Evolutionary conservation across 495 filamentous ascomycete genomes (phyloP).

Genomic region (Xylaria castorea): DNA sequence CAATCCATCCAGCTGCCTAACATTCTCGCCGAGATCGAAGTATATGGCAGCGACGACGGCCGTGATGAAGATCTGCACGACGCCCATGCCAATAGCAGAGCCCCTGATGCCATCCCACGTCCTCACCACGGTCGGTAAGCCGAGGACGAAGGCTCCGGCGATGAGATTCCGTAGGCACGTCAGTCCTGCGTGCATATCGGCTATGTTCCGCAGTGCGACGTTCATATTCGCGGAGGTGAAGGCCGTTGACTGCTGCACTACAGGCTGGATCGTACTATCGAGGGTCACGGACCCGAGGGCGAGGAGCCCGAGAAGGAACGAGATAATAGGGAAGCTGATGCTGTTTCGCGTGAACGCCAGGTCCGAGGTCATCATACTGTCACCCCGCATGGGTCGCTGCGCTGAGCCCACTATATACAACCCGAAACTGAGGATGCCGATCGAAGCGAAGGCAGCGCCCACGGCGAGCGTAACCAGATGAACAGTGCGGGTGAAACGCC

Average conservation of each 20-base stretch:
- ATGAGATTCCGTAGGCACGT: constrained; percentile 42
- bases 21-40: constrained; percentile 47
- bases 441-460: constrained; percentile 46
- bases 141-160: constrained; percentile 49
- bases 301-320: constrained; percentile 50
- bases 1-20: constrained; percentile 47
- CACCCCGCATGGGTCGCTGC: constrained; percentile 32
- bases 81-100: constrained; percentile 44
- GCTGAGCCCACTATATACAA: constrained; percentile 48
- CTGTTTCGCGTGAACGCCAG: constrained; percentile 35
- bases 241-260: constrained; percentile 49
- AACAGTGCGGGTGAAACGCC: constrained; percentile 35
- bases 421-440: constrained; percentile 50
- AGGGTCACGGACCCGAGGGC: constrained; percentile 45
- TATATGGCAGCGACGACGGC: constrained; percentile 39
- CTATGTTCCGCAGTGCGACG: constrained; percentile 46
- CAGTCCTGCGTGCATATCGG: constrained; percentile 51
- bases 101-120: constrained; percentile 44
- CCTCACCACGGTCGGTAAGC: constrained; percentile 43
- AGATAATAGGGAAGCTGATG: constrained; percentile 46
- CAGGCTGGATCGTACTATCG: constrained; percentile 42
- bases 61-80: constrained; percentile 44
- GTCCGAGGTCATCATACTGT: constrained; percentile 34
- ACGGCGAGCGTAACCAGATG: constrained; percentile 42
- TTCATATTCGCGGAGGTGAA: constrained; percentile 51